Conservation (phyloP, 2,329 filamentous ascomycete genomes). For the Xylaria sp. region DNA sequence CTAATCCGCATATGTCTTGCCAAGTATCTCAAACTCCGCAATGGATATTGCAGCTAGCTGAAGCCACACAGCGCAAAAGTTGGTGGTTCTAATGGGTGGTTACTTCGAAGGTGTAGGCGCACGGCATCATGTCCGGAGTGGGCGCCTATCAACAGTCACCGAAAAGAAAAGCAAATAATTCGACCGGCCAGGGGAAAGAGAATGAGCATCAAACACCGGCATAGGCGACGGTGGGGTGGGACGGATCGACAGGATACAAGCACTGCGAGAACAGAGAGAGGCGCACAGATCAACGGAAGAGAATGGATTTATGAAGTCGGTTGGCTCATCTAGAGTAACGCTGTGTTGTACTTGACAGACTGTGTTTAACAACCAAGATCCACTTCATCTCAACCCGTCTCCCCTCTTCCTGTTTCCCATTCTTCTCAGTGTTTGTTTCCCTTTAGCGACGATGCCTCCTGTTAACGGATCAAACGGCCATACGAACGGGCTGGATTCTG, state of each 20-base stretch:
- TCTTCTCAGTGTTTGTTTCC: background rate
- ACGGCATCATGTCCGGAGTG: constrained; percentile 1
- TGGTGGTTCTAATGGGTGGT: background rate
- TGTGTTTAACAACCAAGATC: constrained; percentile 4
- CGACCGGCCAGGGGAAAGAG: background rate
- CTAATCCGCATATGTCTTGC: constrained; percentile 14
- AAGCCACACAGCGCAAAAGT: background rate
- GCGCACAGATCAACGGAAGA: constrained; percentile 5
- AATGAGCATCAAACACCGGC: background rate
- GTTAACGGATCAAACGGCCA: constrained; percentile 14
- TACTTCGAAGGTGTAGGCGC: background rate
- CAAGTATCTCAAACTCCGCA: constrained; percentile 19
- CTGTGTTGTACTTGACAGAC: background rate
- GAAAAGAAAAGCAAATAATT: background rate
- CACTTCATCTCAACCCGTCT: background rate
- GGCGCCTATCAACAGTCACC: constrained; percentile 9
- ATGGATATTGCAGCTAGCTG: constrained; percentile 21
- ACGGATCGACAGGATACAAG: constrained; percentile 4
- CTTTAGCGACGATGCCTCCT: background rate
- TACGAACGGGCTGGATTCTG: constrained; percentile 10
- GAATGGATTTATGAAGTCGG: constrained; percentile 7
- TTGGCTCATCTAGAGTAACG: background rate
- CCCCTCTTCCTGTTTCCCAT: background rate
- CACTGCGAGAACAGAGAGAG: background rate
- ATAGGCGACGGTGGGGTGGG: constrained; percentile 1